These are phyloP conservation scores for Piromyces finnis DNA, from an alignment of 192 early-diverging fungal genomes.

Conservation along the genomic window DNA sequence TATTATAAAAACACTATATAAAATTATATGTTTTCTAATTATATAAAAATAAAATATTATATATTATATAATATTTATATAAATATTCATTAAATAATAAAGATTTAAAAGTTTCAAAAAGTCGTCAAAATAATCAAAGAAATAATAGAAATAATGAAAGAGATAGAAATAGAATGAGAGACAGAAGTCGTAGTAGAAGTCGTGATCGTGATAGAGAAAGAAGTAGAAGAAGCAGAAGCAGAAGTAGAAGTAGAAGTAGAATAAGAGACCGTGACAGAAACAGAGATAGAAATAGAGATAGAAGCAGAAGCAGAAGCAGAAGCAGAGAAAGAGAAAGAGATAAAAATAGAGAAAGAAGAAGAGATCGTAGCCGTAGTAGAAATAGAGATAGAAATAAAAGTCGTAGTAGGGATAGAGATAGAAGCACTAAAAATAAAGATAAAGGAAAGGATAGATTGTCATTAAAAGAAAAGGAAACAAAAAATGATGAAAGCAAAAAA, in stretches of 20 bases:
- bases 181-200: neutral
- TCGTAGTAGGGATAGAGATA: neutral
- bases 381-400: neutral
- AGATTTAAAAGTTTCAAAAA: neutral
- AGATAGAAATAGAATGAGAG: neutral
- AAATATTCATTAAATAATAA: no score
- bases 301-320: neutral
- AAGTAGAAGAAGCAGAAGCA: neutral
- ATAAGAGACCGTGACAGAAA: neutral
- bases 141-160: neutral
- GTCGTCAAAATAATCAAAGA: neutral
- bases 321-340: neutral
- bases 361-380: neutral
- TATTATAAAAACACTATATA: no score
- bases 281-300: neutral
- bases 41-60: no score
- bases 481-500: neutral
- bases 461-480: neutral
- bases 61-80: no score
- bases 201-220: neutral
- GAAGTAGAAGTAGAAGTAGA: neutral
- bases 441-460: neutral
- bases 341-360: neutral
- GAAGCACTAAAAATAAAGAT: neutral
- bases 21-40: no score